These are phyloP conservation scores for Neopestalotiopsis rosae DNA, from an alignment of 2,329 filamentous ascomycete species.

Conservation along the genomic window DNA sequence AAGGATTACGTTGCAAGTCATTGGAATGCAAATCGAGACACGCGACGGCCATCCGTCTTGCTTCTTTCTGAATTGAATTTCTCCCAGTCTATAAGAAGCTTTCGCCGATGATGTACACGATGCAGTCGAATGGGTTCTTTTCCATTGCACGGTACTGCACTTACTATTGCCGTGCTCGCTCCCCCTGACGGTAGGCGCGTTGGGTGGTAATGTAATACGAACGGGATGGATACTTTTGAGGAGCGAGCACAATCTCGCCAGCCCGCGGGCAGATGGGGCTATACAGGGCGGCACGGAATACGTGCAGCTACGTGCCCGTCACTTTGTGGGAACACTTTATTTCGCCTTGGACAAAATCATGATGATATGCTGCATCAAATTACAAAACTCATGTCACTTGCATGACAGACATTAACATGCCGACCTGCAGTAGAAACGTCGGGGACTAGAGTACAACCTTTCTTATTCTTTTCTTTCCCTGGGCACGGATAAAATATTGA, in stretches of 20 bases:
- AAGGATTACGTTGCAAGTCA: conserved; percentile 1
- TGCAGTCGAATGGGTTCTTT: not conserved
- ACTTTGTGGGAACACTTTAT: conserved; percentile 4
- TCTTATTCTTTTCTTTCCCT: too few species aligned
- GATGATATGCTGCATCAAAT: not conserved
- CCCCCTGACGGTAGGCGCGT: not conserved
- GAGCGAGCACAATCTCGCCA: conserved; percentile 2
- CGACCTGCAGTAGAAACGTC: not conserved
- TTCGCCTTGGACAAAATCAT: conserved; percentile 3
- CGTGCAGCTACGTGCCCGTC: conserved; percentile 1
- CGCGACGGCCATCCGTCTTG: not conserved
- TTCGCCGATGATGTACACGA: not conserved
- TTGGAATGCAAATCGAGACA: not conserved
- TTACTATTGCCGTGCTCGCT: not conserved
- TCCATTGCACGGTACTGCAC: not conserved
- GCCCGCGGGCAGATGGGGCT: not conserved
- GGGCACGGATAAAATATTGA: too few species aligned
- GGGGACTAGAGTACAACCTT: not conserved
- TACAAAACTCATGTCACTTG: not conserved
- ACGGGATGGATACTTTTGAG: conserved; percentile 1
- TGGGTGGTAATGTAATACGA: not conserved
- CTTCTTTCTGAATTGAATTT: not conserved
- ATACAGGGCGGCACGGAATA: conserved; percentile 2
- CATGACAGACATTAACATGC: not conserved
- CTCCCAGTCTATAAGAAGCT: not conserved